A percentile compares a stretch with the other conserved stretches of the same genome.
These are phyloP conservation scores for Ogataea pignaliae DNA, from an alignment of 805 yeast species.

Conservation along the genomic window DNA sequence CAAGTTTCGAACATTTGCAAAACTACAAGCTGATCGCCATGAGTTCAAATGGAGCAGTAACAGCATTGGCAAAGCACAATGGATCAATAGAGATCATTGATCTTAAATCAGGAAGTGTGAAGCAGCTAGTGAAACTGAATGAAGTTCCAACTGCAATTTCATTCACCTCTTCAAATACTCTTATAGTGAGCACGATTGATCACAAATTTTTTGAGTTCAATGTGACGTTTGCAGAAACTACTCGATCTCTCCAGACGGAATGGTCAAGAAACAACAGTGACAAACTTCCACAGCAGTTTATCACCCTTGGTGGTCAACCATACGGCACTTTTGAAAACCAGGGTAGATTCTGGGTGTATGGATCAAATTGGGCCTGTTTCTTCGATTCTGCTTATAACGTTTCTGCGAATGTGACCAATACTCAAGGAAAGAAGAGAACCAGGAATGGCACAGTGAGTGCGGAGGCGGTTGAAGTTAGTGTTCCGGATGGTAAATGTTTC, in stretches of 20 bases:
- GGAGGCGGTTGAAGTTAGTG: conserved; percentile 10
- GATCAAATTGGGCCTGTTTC: conserved; percentile 74
- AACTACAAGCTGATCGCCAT: conserved; percentile 51
- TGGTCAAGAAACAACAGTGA: conserved; percentile 84
- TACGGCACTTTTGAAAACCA: conserved; percentile 57
- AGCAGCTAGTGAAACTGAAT: conserved; percentile 53
- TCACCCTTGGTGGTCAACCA: conserved; percentile 58
- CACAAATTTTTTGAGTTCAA: conserved; percentile 71
- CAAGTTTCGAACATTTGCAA: conserved; percentile 31
- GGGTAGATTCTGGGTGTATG: conserved; percentile 75
- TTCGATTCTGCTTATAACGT: conserved; percentile 60
- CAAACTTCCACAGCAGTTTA: conserved; percentile 62
- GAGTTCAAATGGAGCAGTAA: conserved; percentile 37
- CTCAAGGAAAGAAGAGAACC: conserved; percentile 27
- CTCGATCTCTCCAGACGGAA: conserved; percentile 40
- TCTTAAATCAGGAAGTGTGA: conserved; percentile 26
- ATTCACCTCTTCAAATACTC: conserved; percentile 45
- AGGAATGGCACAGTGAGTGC: conserved; percentile 25
- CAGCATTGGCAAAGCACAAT: conserved; percentile 58
- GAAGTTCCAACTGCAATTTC: conserved; percentile 56
- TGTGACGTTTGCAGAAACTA: conserved; percentile 15
- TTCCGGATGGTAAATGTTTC: conserved; percentile 42
- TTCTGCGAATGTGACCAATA: conserved; percentile 25
- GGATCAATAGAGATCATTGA: conserved; percentile 58
- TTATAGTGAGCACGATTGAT: conserved; percentile 67